Conservation (phyloP, 2,329 filamentous ascomycete genomes). For the Fusarium devonianum region DNA sequence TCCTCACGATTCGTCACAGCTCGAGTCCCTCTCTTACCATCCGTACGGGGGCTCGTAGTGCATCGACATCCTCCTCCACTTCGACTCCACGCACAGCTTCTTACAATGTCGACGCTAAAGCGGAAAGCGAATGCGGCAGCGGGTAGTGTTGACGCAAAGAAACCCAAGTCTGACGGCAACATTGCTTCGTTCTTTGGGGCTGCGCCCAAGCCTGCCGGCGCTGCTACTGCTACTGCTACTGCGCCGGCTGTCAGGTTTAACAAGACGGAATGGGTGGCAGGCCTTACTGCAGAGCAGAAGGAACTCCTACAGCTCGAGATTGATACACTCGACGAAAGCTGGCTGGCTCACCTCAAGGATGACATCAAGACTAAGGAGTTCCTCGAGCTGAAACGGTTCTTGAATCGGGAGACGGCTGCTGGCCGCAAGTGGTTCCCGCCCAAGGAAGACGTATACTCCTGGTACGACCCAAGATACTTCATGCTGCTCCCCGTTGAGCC, state of each 20-base stretch:
- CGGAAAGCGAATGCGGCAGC: constrained; percentile 66
- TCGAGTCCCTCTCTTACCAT: constrained; percentile 20
- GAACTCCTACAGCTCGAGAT: constrained; percentile 88
- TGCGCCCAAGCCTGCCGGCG: constrained; percentile 59
- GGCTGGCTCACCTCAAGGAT: constrained; percentile 88
- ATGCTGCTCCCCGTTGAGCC: neutral
- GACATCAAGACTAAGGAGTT: constrained; percentile 83
- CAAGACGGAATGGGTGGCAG: constrained; percentile 88
- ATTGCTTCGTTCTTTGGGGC: constrained; percentile 90
- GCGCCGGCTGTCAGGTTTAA: constrained; percentile 69
- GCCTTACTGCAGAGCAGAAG: constrained; percentile 81
- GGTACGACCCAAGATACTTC: constrained; percentile 60
- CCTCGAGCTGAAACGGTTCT: constrained; percentile 84
- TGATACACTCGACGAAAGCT: constrained; percentile 88
- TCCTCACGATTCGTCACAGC: constrained; percentile 7
- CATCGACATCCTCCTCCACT: constrained; percentile 25
- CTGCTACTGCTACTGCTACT: constrained; percentile 44
- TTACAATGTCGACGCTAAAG: constrained; percentile 66
- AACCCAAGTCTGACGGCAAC: constrained; percentile 75
- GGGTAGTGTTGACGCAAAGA: constrained; percentile 65
- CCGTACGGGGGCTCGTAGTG: constrained; percentile 25
- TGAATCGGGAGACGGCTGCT: constrained; percentile 76
- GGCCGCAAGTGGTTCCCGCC: constrained; percentile 88
- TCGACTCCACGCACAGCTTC: constrained; percentile 28
- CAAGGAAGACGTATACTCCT: constrained; percentile 89